Evolutionary conservation across 2,329 filamentous ascomycete genomes (phyloP), one percentile per base, ranked within the genome.

Genomic region (Fusarium anguioides): DNA sequence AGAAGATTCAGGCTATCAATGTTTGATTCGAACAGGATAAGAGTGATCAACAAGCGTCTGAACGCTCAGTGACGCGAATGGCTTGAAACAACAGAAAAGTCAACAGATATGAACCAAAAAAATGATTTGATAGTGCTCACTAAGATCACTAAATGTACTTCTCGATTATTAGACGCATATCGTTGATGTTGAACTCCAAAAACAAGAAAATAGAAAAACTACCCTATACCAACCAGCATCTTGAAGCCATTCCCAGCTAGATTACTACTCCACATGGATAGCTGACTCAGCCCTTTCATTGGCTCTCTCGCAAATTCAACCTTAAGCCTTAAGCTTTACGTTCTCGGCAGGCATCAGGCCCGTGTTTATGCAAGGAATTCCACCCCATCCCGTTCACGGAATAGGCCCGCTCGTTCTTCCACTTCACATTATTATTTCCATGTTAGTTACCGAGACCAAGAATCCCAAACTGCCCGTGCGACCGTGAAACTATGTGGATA

Each of bases 11-110:
- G 11, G 8, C 8, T 1, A 10, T 8, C 2, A 10, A 24, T 3
- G 1, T 6, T 5, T 1, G 1, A 9, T 8, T 18, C 23, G 15
- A 1, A 21, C 6, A 0, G 15, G 29, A 4, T n/a, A 0, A 4
- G n/a, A n/a, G n/a, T 4, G 8, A 29, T 49, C 18, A 41, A 18
- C 15, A 1, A 8, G 18, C 2, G 3, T 15, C 11, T 4, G 2
- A 1, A 5, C 1, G 17, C 3, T 3, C 1, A 49, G 8, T 26
- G 35, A n/a, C 6, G 6, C 15, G 18, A 29, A n/a, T 15, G 5
- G 26, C 4, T 27, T 8, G 15, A 20, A 6, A 17, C 7, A n/a
- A 40, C 5, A 6, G 3, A 4, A 1, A 2, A 10, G 1, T 17
- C 1, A 1, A 4, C 10, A 0, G 2, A 11, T 14, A 12, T 6